A percentile compares a stretch with the other conserved stretches of the same genome.
These are phyloP conservation scores for Rugonectria rugulosa DNA, from an alignment of 2,329 filamentous ascomycete genomes.

Conservation along the genomic window DNA sequence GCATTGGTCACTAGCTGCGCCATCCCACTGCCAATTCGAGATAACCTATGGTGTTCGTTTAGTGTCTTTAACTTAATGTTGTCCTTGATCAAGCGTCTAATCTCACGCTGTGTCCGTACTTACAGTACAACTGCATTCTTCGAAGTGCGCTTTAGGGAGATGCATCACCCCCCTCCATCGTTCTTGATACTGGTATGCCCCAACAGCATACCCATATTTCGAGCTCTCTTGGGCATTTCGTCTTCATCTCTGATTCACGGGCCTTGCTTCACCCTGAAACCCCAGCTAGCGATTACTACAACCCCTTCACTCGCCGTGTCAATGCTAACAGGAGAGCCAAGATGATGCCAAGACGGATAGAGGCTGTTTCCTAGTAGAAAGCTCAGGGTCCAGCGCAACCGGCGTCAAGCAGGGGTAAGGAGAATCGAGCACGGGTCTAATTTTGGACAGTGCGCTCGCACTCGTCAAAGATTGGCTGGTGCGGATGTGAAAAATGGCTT, in stretches of 20 bases:
- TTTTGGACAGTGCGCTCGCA: constrained; percentile 18
- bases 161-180: too few species aligned
- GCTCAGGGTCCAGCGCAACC: constrained; percentile 31
- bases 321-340: constrained; percentile 1
- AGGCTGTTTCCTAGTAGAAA: constrained; percentile 20
- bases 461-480: constrained; percentile 13
- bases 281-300: constrained; percentile 15
- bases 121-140: not conserved
- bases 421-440: constrained; percentile 15
- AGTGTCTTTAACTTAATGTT: constrained; percentile 17
- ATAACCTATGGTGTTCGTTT: too few species aligned
- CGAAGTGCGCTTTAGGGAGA: too few species aligned
- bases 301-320: constrained; percentile 8
- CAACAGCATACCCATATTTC: constrained; percentile 18
- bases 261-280: not conserved
- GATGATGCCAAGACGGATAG: constrained; percentile 33
- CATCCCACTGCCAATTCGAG: constrained; percentile 11
- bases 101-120: not conserved
- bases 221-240: constrained; percentile 3
- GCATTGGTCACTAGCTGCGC: constrained; percentile 1
- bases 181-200: too few species aligned
- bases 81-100: not conserved
- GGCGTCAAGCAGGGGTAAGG: constrained; percentile 34
- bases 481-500: constrained; percentile 5
- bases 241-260: not conserved